These are phyloP conservation scores for Strigomonas galati DNA, from an alignment of 208 protist genomes.

Conservation along the genomic window DNA sequence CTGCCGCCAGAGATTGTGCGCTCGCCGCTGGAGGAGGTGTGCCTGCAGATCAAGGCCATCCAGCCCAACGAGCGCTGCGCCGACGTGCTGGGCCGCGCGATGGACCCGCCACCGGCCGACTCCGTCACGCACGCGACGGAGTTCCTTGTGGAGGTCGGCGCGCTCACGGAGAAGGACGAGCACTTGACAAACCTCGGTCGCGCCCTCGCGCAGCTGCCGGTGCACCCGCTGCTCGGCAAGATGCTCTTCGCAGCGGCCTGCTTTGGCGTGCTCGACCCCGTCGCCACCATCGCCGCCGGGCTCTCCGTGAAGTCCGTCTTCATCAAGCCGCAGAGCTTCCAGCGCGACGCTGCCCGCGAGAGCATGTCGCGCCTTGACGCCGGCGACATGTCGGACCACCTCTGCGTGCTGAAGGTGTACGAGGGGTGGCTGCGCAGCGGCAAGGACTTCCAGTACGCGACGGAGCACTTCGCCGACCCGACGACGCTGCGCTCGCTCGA, in stretches of 20 bases:
- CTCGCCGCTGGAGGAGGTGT: conserved; percentile 82
- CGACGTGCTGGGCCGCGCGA: conserved; percentile 69
- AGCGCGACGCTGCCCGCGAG: conserved; percentile 37
- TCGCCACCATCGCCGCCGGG: conserved; percentile 84
- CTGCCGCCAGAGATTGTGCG: conserved; percentile 91
- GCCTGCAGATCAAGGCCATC: conserved; percentile 87
- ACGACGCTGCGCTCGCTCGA: conserved; percentile 71
- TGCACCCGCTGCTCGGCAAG: conserved; percentile 87
- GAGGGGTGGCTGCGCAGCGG: conserved; percentile 63
- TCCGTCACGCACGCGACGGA: conserved; percentile 63
- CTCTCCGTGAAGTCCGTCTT: conserved; percentile 82
- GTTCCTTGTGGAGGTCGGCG: conserved; percentile 84
- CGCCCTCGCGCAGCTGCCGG: conserved; percentile 77
- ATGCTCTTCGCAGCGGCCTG: conserved; percentile 88
- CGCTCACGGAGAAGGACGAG: conserved; percentile 69
- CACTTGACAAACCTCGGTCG: conserved; percentile 74
- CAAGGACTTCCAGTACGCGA: conserved; percentile 53
- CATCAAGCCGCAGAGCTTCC: conserved; percentile 58
- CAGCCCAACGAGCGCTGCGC: conserved; percentile 71
- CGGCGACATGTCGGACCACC: conserved; percentile 68
- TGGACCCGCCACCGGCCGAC: conserved; percentile 59
- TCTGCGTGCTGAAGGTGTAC: conserved; percentile 65
- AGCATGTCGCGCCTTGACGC: conserved; percentile 51
- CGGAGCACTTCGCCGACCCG: conserved; percentile 69
- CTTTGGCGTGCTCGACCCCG: conserved; percentile 83